Base-by-base conservation (phyloP, 1,284 basidiomycete species). In the Anthracocystis walkeri region DNA sequence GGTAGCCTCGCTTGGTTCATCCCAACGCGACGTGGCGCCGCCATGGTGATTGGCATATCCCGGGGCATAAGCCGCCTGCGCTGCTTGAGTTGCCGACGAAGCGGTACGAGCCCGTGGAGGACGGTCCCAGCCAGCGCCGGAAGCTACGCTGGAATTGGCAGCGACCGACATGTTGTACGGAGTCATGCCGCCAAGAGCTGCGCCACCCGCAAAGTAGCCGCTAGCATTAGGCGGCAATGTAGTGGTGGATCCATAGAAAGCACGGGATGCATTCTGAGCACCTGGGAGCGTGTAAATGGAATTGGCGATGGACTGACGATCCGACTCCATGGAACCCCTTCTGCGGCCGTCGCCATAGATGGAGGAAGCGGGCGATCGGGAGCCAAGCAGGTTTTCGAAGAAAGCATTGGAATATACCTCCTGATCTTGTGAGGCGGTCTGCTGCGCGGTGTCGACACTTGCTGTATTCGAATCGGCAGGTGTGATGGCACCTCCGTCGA, bases 261-360 rank as follows among this genome's bases (percentile, higher is more conserved):
- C 68, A 38, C 76, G 67, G 10, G 78, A 74, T 10, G 58, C 49
- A 35, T 57, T 70, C 52, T 65, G 66, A 23, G 67, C 60, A 11
- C 66, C 71, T 21, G 71, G 71, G 4, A 80, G 59, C 18, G 67
- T 75, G 59, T 78, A 79, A 21, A 80, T 70, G 27, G 79, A 81
- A 40, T 74, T 78, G 61, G 73, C 70, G 20, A 81, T 73, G 12
- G 78, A 78, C 31, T 74, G 72, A 11, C 75, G 66, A 58, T 81
- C 79, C 21, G 79, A 81, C 51, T 81, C 79, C 35, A 78, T 62
- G 7, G 79, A 81, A 23, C 67, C 75, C 44, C 73, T 58, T 23
- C 77, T 65, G 20, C 76, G 58, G 7, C 53, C 67, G 16, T 74
- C 76, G 48, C 69, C 78, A 41, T 80, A 80, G 56, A 80, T 64